Evolutionary conservation across 1,284 basidiomycete species (phyloP), one percentile per base, ranked within the genome.

Genomic region (Sporisorium graminicola): DNA sequence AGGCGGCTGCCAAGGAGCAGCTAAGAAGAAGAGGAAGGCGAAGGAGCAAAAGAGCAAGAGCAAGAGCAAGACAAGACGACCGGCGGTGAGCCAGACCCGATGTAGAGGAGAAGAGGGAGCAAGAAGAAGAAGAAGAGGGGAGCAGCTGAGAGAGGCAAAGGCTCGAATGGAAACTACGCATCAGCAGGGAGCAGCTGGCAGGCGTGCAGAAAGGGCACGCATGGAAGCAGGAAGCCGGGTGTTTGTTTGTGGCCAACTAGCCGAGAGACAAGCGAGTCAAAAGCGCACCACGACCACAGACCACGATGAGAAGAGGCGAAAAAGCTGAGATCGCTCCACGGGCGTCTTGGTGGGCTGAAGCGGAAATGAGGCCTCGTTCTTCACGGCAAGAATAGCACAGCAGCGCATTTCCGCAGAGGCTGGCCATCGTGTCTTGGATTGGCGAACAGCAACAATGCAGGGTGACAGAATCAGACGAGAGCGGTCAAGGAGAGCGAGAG

Each of bases 141-240:
- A 44, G 24, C 0, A 58, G 49, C 26, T 10, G 29, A 10, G 29
- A 31, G 5, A 31, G 5, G 29, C 5, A 31, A 5, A 31, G 10
- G 29, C 5, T 31, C 5, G 29, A 31, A n/a, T n/a, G n/a, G n/a
- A n/a, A n/a, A 31, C 29, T 31, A 31, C 29, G 29, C 29, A 31
- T 14, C 37, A 40, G 37, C 37, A 40, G 22, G 24, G 58, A 47
- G 43, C 43, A 58, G 68, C 58, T 37, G 40, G n/a, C 29, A 22
- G 50, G 31, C 50, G 22, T 51, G 63, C 58, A 58, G 50, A 31
- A 18, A 4, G 20, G n/a, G 24, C 52, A 58, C 52, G 69, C 69
- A 72, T 72, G 52, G 69, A 63, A 65, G 54, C 52, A 55, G 51
- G 56, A 66, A 61, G 55, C 63, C 63, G 59, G 57, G 58, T 65